Conservation (phyloP, 2,329 filamentous ascomycete species). For the Fusarium denticulatum region DNA sequence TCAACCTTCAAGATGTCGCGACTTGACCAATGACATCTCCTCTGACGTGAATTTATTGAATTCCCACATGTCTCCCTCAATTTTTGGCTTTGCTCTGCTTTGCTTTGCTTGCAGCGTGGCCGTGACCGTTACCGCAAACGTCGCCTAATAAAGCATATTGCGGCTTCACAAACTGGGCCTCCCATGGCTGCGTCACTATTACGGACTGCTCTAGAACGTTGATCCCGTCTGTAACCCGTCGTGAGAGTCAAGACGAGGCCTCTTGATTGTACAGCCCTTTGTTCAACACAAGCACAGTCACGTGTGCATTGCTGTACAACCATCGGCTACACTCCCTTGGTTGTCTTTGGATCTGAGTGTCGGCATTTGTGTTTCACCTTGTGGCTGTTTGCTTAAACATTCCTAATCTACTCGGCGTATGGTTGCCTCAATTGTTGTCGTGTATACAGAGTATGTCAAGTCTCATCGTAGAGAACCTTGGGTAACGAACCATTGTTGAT, state of each 20-base stretch:
- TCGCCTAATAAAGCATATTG: constrained; percentile 19
- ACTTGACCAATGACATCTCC: constrained; percentile 25
- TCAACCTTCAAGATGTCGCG: neutral
- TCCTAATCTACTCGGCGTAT: neutral
- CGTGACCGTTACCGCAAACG: constrained; percentile 21
- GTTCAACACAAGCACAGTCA: neutral
- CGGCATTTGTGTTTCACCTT: constrained; percentile 5
- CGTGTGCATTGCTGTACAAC: neutral
- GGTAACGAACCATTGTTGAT: neutral
- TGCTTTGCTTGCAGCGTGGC: neutral
- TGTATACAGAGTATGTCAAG: neutral
- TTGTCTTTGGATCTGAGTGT: neutral
- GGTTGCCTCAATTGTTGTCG: neutral
- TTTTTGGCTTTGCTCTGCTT: neutral
- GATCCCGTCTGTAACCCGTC: neutral
- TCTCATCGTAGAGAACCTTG: neutral
- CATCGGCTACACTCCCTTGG: neutral
- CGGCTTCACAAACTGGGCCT: neutral
- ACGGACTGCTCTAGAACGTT: neutral
- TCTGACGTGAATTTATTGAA: constrained; percentile 29
- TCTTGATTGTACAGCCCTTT: neutral
- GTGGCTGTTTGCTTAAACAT: constrained; percentile 12
- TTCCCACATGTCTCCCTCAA: constrained; percentile 16
- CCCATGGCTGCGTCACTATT: constrained; percentile 10
- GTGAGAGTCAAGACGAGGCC: neutral